Base-by-base conservation (phyloP, 1,139 yeast genomes). In the Sugiyamaella sp. region DNA sequence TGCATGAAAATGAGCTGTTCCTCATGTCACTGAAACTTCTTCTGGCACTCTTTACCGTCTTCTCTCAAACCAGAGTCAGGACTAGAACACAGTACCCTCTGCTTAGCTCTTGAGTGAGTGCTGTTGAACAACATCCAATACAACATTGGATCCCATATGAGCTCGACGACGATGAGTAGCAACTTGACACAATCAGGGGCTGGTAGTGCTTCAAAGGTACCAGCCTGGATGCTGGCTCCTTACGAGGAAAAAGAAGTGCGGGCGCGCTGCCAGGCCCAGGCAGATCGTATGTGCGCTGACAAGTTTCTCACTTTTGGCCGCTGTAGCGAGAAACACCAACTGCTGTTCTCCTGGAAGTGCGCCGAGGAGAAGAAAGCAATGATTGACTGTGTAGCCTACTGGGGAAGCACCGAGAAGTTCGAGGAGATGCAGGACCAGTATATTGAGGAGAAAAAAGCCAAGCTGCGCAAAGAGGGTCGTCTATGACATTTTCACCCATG, bases 221-320 rank as follows among this genome's bases (percentile, higher is more conserved):
- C 96, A 1, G 75, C 82, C 12, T 90, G 97, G 97, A 80, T 89
- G 63, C 75, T 90, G 40, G 82, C 95, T 0, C 96, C 97, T 2
- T 80, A 80, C 61, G 97, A 90, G 67, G 97, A 90, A 67, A 85
- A 85, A 71, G 81, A 85, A 61, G 84, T 89, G 33, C 82, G 89
- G 61, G 84, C 82, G 62, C 80, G 89, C 63, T 84, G 95, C 83
- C 86, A 89, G 70, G 82, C 78, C 58, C 80, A 79, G 67, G 82
- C 96, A 0, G 87, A 89, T 73, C 77, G 79, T 48, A 73, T 74
- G 58, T 90, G 97, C 69, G 90, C 85, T 63, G 84, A 79, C 35
- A 78, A 67, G 27, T 61, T 59, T 47, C 50, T 63, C 64, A 77
- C 66, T 22, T 80, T 80, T 63, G 82, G 81, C 2, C 71, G 74